These are phyloP conservation scores for Lachnum nothofagi DNA, from an alignment of 2,329 filamentous ascomycete genomes.

Conservation along the genomic window DNA sequence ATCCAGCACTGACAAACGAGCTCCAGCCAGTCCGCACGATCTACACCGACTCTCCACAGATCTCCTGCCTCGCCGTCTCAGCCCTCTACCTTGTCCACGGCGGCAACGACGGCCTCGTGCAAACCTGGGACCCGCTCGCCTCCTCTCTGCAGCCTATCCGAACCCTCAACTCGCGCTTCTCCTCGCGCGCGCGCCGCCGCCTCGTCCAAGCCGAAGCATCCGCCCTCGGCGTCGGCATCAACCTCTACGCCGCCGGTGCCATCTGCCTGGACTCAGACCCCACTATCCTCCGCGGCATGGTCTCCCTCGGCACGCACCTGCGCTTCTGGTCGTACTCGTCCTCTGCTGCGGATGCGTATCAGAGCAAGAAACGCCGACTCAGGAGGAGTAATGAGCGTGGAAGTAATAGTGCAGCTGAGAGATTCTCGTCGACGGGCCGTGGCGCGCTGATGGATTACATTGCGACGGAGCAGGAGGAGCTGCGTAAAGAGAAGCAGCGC, in stretches of 20 bases:
- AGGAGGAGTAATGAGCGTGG: conserved; percentile 59
- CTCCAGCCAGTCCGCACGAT: conserved; percentile 74
- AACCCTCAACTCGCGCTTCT: conserved; percentile 81
- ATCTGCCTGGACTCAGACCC: conserved; percentile 85
- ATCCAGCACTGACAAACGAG: conserved; percentile 49
- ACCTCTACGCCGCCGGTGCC: conserved; percentile 75
- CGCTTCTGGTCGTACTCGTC: conserved; percentile 94
- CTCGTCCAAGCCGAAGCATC: conserved; percentile 62
- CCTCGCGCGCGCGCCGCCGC: conserved; percentile 74
- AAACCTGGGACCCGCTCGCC: conserved; percentile 92
- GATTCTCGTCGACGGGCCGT: conserved; percentile 57
- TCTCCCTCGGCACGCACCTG: conserved; percentile 80
- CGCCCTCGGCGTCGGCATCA: conserved; percentile 62
- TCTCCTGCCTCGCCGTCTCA: conserved; percentile 76
- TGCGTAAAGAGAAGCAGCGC: conserved; percentile 66
- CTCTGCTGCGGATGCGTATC: conserved; percentile 64
- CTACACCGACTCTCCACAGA: conserved; percentile 82
- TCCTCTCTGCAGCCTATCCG: conserved; percentile 73
- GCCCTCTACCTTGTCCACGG: conserved; percentile 87
- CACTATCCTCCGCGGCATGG: conserved; percentile 75
- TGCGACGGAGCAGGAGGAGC: conserved; percentile 74
- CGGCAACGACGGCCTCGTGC: conserved; percentile 88
- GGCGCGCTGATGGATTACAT: conserved; percentile 77
- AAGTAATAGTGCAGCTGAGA: conserved; percentile 52
- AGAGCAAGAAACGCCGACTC: conserved; percentile 71